A percentile compares a stretch with the other conserved stretches of the same genome.
These are phyloP conservation scores for Metschnikowia gelsemii DNA, from an alignment of 805 yeast species.

Conservation along the genomic window DNA sequence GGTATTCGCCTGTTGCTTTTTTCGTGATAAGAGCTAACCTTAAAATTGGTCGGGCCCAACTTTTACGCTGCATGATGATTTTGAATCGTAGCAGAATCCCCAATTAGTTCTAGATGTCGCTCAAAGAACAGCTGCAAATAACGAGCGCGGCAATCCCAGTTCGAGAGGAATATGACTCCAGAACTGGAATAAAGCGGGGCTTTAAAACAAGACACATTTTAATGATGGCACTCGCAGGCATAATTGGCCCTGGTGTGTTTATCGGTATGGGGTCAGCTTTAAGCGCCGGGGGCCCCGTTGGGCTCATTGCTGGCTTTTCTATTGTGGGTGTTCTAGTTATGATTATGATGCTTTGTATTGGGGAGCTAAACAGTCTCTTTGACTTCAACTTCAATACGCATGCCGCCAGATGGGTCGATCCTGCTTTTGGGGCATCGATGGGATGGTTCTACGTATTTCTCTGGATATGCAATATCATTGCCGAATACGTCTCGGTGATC, in stretches of 20 bases:
- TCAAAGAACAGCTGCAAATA: conserved; percentile 1
- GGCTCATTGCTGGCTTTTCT: conserved; percentile 11
- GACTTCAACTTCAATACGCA: conserved; percentile 12
- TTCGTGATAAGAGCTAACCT: too few relatives aligned
- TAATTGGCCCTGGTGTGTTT: conserved; percentile 10
- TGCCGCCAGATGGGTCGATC: conserved; percentile 10
- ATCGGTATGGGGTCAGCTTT: conserved; percentile 11
- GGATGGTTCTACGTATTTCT: conserved; percentile 11
- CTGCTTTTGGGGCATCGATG: conserved; percentile 10
- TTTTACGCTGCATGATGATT: too few relatives aligned
- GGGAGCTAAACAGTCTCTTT: conserved; percentile 8
- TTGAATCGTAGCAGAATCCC: too few relatives aligned
- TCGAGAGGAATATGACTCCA: conserved; percentile 10
- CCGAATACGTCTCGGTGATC: conserved; percentile 10
- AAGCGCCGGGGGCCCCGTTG: conserved; percentile 10
- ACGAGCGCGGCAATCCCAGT: conserved; percentile 2
- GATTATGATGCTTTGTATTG: conserved; percentile 11
- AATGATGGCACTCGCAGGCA: conserved; percentile 11
- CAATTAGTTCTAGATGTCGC: too few relatives aligned
- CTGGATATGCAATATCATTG: conserved; percentile 10
- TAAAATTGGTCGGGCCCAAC: too few relatives aligned
- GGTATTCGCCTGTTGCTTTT: too few relatives aligned
- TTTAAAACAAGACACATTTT: conserved; percentile 8
- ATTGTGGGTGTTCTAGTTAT: conserved; percentile 10
- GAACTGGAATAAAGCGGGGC: conserved; percentile 9